Conservation (phyloP, 495 filamentous ascomycete genomes). For the Emericellopsis terricola region DNA sequence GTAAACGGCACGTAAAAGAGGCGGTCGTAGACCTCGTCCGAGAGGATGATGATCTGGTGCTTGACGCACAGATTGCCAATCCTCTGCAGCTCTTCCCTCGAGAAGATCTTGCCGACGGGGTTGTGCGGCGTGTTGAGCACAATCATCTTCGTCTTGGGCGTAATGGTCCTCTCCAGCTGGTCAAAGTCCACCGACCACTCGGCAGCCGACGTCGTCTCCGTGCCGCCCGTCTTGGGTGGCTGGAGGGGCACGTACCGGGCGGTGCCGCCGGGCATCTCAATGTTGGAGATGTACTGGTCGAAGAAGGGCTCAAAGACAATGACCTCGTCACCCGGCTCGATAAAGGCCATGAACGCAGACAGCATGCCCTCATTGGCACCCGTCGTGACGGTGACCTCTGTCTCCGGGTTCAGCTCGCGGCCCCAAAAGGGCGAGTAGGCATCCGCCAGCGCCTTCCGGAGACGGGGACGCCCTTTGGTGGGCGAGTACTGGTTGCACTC, state of each 20-base stretch:
- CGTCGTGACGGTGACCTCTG: conserved; percentile 86
- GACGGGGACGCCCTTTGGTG: conserved; percentile 74
- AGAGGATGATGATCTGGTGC: conserved; percentile 86
- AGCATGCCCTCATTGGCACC: conserved; percentile 96
- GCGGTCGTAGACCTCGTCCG: conserved; percentile 91
- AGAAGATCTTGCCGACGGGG: conserved; percentile 91
- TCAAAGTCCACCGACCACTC: conserved; percentile 81
- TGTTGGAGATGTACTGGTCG: conserved; percentile 96
- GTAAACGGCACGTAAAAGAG: conserved; percentile 93
- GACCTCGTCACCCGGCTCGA: conserved; percentile 87
- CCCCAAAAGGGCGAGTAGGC: conserved; percentile 80
- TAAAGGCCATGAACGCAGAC: conserved; percentile 92
- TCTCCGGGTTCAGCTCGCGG: conserved; percentile 62
- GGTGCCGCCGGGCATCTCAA: conserved; percentile 90
- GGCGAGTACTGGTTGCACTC: conserved; percentile 98
- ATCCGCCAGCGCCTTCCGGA: conserved; percentile 81
- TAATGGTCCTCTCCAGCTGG: conserved; percentile 72
- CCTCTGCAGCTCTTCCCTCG: conserved; percentile 56
- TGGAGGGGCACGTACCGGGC: conserved; percentile 88
- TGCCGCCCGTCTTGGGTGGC: conserved; percentile 70
- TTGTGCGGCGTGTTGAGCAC: conserved; percentile 76
- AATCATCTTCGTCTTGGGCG: conserved; percentile 79
- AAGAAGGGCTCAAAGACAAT: conserved; percentile 98
- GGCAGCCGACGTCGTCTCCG: conserved; percentile 58
- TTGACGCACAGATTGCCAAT: conserved; percentile 87